phyloP scores from a whole-genome alignment of 73 alveolate species.

The Paramecium bursaria region DNA sequence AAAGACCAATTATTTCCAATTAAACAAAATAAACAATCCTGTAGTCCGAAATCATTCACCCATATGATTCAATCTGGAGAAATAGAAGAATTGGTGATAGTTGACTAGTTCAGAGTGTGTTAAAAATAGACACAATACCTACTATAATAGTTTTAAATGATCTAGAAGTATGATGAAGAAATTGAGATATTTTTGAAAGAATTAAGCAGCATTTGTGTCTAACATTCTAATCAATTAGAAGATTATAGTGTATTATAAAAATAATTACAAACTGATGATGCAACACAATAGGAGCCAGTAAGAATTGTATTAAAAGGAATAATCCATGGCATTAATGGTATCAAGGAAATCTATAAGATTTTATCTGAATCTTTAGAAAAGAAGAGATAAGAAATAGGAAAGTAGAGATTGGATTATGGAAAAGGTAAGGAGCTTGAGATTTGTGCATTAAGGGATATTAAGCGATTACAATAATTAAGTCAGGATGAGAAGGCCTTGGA shows the following conservation, averaged over 20 bases:
- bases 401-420: conserved; percentile 26
- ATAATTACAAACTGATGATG: background rate
- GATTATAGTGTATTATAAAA: background rate
- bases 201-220: background rate
- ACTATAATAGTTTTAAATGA: background rate
- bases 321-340: background rate
- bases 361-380: background rate
- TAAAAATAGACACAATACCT: background rate
- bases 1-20: conserved; percentile 31
- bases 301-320: background rate
- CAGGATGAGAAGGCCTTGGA: conserved; percentile 37
- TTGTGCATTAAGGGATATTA: conserved; percentile 36
- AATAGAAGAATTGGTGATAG: background rate
- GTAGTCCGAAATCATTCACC: background rate
- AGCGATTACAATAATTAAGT: background rate
- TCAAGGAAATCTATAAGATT: conserved; percentile 1
- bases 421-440: conserved; percentile 6
- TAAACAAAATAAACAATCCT: background rate
- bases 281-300: background rate
- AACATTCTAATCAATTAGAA: background rate
- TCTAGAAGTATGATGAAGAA: conserved; percentile 52
- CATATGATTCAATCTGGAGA: background rate
- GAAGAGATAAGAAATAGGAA: conserved; percentile 44
- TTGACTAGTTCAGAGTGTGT: conserved; percentile 31
- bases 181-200: conserved; percentile 10